These are phyloP conservation scores for Fusarium burgessii DNA, from an alignment of 2,329 filamentous ascomycete species.

Conservation along the genomic window DNA sequence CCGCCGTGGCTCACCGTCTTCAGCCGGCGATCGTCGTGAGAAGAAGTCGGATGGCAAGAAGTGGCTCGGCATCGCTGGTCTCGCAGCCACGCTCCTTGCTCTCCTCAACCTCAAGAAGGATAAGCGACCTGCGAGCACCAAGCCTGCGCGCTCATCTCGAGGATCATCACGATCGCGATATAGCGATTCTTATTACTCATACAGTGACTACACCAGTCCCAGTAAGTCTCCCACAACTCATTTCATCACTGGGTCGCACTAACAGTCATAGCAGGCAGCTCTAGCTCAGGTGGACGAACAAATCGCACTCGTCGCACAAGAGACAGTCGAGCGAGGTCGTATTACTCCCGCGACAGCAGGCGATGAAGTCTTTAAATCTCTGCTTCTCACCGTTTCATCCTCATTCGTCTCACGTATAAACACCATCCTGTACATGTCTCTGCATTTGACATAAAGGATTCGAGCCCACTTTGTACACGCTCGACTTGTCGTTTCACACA, in stretches of 20 bases:
- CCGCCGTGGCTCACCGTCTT: constrained; percentile 56
- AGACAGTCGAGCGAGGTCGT: constrained; percentile 50
- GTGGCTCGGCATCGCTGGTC: constrained; percentile 66
- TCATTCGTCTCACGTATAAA: constrained; percentile 25
- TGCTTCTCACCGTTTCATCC: constrained; percentile 11
- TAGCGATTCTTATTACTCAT: constrained; percentile 67
- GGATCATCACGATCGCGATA: constrained; percentile 61
- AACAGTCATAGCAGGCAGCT: constrained; percentile 55
- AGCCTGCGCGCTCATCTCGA: constrained; percentile 53
- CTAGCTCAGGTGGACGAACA: constrained; percentile 60
- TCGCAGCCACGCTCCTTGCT: constrained; percentile 63
- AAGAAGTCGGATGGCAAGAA: constrained; percentile 63
- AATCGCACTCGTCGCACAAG: constrained; percentile 50
- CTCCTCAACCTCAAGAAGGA: constrained; percentile 67
- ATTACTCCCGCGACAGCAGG: constrained; percentile 48
- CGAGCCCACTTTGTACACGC: constrained; percentile 38
- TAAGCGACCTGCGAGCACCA: constrained; percentile 57
- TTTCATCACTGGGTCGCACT: constrained; percentile 16
- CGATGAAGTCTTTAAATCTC: constrained; percentile 26
- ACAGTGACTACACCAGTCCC: constrained; percentile 61
- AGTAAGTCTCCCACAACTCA: constrained; percentile 58
- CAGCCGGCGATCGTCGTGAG: constrained; percentile 55
- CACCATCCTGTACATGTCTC: constrained; percentile 43
- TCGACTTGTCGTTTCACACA: constrained; percentile 37
- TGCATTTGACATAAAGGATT: constrained; percentile 37